phyloP scores from a whole-genome alignment of 352 stramenopile species.

The Pythium aphanidermatum region DNA sequence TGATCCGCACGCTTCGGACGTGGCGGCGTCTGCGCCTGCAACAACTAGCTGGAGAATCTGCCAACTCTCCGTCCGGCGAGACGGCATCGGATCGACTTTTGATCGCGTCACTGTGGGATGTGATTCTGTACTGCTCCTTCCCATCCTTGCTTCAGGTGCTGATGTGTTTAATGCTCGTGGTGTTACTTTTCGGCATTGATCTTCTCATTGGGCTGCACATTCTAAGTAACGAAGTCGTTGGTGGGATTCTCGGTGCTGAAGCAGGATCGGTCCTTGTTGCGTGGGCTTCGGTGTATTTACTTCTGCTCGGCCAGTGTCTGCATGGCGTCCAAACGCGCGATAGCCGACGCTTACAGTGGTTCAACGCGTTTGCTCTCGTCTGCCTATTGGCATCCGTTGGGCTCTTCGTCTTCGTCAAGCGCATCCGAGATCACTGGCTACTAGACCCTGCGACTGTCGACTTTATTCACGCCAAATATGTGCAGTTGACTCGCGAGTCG shows the following conservation, averaged over 20 bases:
- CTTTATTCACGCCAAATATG: conserved; percentile 11
- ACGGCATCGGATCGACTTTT: neutral
- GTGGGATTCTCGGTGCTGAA: conserved; percentile 12
- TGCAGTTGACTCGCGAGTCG: conserved; percentile 12
- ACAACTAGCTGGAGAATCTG: conserved; percentile 9
- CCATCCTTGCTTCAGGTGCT: conserved; percentile 11
- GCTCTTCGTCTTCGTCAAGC: conserved; percentile 3
- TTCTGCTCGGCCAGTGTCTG: conserved; percentile 2
- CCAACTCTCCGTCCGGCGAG: neutral
- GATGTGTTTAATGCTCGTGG: neutral
- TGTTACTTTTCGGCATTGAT: conserved; percentile 12
- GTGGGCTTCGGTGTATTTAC: neutral
- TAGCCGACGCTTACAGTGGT: conserved; percentile 6
- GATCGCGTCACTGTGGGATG: conserved; percentile 4
- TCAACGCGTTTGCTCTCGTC: conserved; percentile 1
- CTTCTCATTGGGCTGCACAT: conserved; percentile 15
- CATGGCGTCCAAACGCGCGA: conserved; percentile 4
- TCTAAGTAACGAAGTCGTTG: conserved; percentile 14
- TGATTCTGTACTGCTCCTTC: conserved; percentile 4
- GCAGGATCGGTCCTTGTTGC: conserved; percentile 3
- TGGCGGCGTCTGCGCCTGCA: conserved; percentile 20
- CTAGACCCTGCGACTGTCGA: conserved; percentile 17
- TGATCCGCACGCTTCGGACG: conserved; percentile 17
- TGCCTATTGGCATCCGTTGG: conserved; percentile 3
- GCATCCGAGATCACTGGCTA: conserved; percentile 13